These are phyloP conservation scores for Psophocarpus tetragonolobus DNA, from an alignment of 306 rosid species.

Conservation along the genomic window DNA sequence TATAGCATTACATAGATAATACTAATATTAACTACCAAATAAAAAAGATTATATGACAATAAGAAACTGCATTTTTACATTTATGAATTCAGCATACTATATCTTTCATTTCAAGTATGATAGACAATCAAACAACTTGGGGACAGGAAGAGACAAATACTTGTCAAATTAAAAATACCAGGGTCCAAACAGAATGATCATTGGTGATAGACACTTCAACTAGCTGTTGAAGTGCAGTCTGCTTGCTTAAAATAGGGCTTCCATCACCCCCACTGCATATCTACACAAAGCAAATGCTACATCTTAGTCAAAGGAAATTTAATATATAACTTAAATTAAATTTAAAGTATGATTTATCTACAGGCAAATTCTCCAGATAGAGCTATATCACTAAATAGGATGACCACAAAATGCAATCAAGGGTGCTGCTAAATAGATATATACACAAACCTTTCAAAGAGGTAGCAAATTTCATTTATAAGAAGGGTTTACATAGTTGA, in stretches of 20 bases:
- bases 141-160: conserved; percentile 17
- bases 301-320: conserved; percentile 27
- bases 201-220: conserved; percentile 74
- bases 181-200: conserved; percentile 79
- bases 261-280: conserved; percentile 71
- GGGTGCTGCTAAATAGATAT: neutral
- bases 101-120: conserved; percentile 21
- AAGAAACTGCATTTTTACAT: neutral
- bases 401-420: conserved; percentile 23
- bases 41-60: neutral
- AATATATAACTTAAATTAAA: neutral
- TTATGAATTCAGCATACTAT: neutral
- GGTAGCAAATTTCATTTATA: neutral
- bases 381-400: neutral
- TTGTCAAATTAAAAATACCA: conserved; percentile 54
- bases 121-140: neutral
- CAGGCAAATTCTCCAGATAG: neutral
- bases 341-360: neutral
- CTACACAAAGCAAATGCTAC: conserved; percentile 45
- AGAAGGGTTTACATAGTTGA: neutral
- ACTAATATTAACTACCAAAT: conserved; percentile 1
- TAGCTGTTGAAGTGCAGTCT: conserved; percentile 77
- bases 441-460: neutral
- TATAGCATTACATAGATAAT: neutral
- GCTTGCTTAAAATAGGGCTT: conserved; percentile 63